phyloP scores from a whole-genome alignment of 139 green algal species.

The Tetradesmus lagerheimii region DNA sequence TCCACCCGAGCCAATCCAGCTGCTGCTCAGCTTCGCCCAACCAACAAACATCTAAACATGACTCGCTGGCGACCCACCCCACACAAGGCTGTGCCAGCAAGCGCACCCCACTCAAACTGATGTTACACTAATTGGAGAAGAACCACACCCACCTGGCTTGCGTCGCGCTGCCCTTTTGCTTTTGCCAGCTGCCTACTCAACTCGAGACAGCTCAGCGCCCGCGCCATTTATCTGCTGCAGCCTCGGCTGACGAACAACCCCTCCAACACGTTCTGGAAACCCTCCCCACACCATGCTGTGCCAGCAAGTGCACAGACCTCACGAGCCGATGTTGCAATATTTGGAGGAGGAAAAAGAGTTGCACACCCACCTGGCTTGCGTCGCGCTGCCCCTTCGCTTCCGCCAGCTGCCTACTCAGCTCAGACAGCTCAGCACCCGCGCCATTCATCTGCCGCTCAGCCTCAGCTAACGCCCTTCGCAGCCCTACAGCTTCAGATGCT shows the following conservation, averaged over 20 bases:
- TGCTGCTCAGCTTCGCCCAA: too few relatives aligned
- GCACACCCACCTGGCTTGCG: constrained; percentile 18
- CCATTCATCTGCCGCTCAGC: constrained; percentile 27
- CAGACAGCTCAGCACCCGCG: constrained; percentile 28
- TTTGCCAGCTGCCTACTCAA: constrained; percentile 33
- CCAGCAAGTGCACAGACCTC: too few relatives aligned
- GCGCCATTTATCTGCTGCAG: constrained; percentile 13
- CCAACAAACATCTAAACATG: too few relatives aligned
- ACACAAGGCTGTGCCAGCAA: too few relatives aligned
- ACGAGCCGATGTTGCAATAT: neutral
- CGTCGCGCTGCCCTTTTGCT: constrained; percentile 23
- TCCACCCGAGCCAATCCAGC: too few relatives aligned
- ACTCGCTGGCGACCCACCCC: neutral
- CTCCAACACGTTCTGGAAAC: too few relatives aligned
- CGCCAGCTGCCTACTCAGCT: constrained; percentile 26
- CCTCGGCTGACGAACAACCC: too few relatives aligned
- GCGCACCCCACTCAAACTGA: too few relatives aligned
- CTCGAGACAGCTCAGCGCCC: constrained; percentile 24
- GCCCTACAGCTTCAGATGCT: neutral
- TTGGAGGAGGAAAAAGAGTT: neutral
- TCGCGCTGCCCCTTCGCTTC: constrained; percentile 37
- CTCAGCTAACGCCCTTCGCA: neutral
- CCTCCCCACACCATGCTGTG: too few relatives aligned
- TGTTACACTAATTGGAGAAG: too few relatives aligned
- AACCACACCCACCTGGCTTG: neutral